phyloP scores from a whole-genome alignment of 495 filamentous ascomycete genomes.

The Jackrogersella minutella region DNA sequence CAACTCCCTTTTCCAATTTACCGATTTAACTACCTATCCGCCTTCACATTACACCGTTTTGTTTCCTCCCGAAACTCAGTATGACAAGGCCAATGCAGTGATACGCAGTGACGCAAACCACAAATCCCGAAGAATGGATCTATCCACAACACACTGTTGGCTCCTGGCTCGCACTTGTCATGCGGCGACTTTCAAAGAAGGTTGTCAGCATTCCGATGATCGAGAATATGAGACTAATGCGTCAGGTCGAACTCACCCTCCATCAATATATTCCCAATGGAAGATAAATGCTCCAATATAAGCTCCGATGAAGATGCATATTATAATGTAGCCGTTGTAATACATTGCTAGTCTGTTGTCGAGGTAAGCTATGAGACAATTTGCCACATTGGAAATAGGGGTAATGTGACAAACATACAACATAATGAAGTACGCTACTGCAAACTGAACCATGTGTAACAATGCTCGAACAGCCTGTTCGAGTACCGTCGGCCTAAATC shows the following conservation, averaged over 20 bases:
- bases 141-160: slow-evolving; percentile 29
- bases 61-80: not conserved
- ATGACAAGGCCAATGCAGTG: not conserved
- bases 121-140: not conserved
- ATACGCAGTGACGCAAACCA: not conserved
- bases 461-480: slow-evolving; percentile 68
- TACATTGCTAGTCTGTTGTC: slow-evolving; percentile 23
- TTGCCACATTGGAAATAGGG: not conserved
- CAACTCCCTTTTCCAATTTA: not conserved
- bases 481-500: slow-evolving; percentile 55
- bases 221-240: not conserved
- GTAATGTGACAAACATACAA: slow-evolving; percentile 42
- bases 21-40: not conserved
- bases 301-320: slow-evolving; percentile 50
- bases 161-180: slow-evolving; percentile 22
- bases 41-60: not conserved
- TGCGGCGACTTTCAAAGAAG: slow-evolving; percentile 18
- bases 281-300: slow-evolving; percentile 69
- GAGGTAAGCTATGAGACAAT: not conserved
- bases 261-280: slow-evolving; percentile 57
- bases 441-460: slow-evolving; percentile 72
- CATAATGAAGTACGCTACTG: slow-evolving; percentile 79
- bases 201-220: slow-evolving; percentile 2
- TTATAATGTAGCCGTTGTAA: slow-evolving; percentile 34
- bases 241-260: slow-evolving; percentile 8